A percentile compares a stretch with the other conserved stretches of the same genome.
These are phyloP conservation scores for Candida ovalis DNA, from an alignment of 805 yeast species.

Conservation along the genomic window DNA sequence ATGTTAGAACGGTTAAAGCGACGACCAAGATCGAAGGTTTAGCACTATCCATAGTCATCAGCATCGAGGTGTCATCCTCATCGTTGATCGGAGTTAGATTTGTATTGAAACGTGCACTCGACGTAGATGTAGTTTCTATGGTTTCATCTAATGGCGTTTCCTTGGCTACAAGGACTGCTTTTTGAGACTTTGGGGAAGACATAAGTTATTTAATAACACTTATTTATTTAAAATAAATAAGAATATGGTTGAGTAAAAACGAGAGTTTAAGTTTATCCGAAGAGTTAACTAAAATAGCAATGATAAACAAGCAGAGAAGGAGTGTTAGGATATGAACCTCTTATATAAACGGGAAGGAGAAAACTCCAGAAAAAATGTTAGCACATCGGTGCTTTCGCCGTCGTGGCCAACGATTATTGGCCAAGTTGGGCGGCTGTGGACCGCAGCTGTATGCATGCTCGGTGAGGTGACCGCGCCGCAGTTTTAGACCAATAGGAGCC, in stretches of 20 bases:
- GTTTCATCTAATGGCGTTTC: constrained; percentile 2
- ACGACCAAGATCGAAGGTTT: constrained; percentile 39
- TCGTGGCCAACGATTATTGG: background rate
- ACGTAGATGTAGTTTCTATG: background rate
- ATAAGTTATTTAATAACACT: background rate
- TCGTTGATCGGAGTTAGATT: constrained; percentile 34
- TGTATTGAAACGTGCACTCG: background rate
- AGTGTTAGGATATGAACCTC: too few relatives aligned
- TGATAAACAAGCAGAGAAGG: background rate
- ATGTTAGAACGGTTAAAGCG: constrained; percentile 44
- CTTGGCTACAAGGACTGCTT: constrained; percentile 3
- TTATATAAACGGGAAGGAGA: background rate
- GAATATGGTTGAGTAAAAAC: background rate
- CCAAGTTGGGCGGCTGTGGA: background rate
- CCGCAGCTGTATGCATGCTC: background rate
- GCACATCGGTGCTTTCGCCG: background rate
- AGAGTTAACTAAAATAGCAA: too few relatives aligned
- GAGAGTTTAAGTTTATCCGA: too few relatives aligned
- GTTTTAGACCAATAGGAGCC: background rate
- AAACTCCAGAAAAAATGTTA: background rate
- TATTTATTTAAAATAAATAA: background rate
- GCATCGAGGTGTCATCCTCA: constrained; percentile 46
- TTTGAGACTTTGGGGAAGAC: background rate
- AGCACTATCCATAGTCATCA: constrained; percentile 35
- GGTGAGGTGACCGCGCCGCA: background rate